Percentiles rank a stretch among this genome's conserved stretches.
phyloP scores from a whole-genome alignment of 2,329 filamentous ascomycete genomes.

The Fusarium temperatum region DNA sequence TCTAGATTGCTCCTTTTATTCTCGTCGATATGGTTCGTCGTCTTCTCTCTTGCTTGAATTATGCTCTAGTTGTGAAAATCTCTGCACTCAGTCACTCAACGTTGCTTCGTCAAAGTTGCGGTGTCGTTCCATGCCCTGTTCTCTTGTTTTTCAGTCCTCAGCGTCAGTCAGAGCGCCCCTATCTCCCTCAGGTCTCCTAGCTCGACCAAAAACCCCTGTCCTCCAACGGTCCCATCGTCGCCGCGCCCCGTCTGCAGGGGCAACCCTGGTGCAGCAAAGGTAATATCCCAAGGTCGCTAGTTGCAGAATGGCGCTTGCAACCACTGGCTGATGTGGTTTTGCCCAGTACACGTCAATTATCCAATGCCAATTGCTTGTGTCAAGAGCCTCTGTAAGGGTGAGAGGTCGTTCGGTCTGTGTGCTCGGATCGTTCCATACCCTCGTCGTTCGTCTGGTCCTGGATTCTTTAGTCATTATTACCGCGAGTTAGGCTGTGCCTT shows the following conservation, averaged over 20 bases:
- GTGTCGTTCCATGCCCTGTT: conserved; percentile 27
- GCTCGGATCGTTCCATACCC: conserved; percentile 31
- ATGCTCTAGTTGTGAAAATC: neutral
- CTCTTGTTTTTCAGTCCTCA: neutral
- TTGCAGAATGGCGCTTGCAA: conserved; percentile 44
- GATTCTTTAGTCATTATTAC: conserved; percentile 13
- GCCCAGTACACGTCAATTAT: conserved; percentile 31
- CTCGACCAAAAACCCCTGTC: conserved; percentile 4
- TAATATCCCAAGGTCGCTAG: conserved; percentile 45
- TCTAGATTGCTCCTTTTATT: neutral
- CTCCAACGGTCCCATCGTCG: conserved; percentile 29
- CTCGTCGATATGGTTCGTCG: neutral
- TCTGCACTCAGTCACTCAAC: neutral
- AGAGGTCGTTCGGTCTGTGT: conserved; percentile 15
- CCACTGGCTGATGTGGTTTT: conserved; percentile 39
- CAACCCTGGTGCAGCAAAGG: conserved; percentile 43
- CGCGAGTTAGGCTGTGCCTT: conserved; percentile 1
- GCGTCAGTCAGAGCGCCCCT: conserved; percentile 27
- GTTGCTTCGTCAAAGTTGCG: conserved; percentile 22
- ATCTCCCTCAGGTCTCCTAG: conserved; percentile 31
- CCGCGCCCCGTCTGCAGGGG: conserved; percentile 41
- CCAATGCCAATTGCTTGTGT: conserved; percentile 15
- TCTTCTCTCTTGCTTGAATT: neutral
- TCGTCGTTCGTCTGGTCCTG: conserved; percentile 17
- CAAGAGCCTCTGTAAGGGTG: conserved; percentile 35